Evolutionary conservation across 768 basidiomycete genomes (phyloP), one percentile per base, ranked within the genome.

Genomic region (Leccinum fibrillosum): DNA sequence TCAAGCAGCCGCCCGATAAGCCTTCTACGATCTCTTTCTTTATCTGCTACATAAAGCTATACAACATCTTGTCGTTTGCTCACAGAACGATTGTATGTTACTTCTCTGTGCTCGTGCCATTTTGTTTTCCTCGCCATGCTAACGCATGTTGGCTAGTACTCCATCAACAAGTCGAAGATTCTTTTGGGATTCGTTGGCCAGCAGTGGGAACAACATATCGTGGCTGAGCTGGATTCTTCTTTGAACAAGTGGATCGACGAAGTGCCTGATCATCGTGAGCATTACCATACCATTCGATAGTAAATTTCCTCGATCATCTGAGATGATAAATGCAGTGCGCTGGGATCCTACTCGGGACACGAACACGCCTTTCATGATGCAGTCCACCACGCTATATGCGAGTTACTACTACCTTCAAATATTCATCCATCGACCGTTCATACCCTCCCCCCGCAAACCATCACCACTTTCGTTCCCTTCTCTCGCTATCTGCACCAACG

Each of bases 401-500:
- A 69, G 74, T 37, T 87, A 83, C 67, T 86, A 86, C 64, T 73
- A 79, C 54, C 70, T 79, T 28, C 80, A 85, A 62, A 92, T 93
- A 62, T 75, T 85, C 56, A 82, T 92, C 51, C 92, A 94, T 69
- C 79, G 91, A 45, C 87, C 88, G 3, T 92, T 90, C 71, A 86
- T 94, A 56, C 88, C 89, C 0, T 82, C 82, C 0, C 81, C 84
- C 3, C 74, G 79, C 48, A 84, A 84, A 56, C 78, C 78, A 0
- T 73, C 77, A 0, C 68, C 73, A 2, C 65, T 82, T 35, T 75
- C 77, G 1, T 81, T 86, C 64, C 85, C 75, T 66, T 86, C 90
- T 0, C 76, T 93, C 32, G 89, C 89, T 0, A 92, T 94, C 54
- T 93, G 91, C 69, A 85, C 87, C n/a, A 93, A 92, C 59, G 86